phyloP scores from a whole-genome alignment of 2,329 filamentous ascomycete genomes.

The Emydomyces testavorans region DNA sequence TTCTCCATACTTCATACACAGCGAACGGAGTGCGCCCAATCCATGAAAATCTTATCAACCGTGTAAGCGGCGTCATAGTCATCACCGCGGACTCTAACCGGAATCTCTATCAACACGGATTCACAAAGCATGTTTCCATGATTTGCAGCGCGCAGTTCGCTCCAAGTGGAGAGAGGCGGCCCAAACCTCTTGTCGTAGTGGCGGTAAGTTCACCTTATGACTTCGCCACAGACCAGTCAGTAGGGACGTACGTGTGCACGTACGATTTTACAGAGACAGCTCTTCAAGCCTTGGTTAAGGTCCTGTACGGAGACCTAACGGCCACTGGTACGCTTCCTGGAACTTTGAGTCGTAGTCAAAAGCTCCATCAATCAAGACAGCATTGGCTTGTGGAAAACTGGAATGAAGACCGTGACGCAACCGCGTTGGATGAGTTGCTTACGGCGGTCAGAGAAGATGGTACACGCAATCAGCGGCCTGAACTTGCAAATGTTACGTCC shows the following conservation, averaged over 20 bases:
- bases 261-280: slow-evolving; percentile 95
- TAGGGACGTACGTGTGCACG: slow-evolving; percentile 87
- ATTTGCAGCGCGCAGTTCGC: slow-evolving; percentile 52
- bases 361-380: slow-evolving; percentile 76
- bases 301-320: slow-evolving; percentile 63
- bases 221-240: slow-evolving; percentile 82
- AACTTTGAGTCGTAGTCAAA: slow-evolving; percentile 75
- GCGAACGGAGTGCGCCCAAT: slow-evolving; percentile 84
- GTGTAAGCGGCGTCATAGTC: slow-evolving; percentile 77
- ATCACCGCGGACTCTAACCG: slow-evolving; percentile 88
- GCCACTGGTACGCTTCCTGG: slow-evolving; percentile 50
- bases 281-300: slow-evolving; percentile 69
- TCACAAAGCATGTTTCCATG: slow-evolving; percentile 92
- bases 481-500: slow-evolving; percentile 58
- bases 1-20: slow-evolving; percentile 90
- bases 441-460: slow-evolving; percentile 52
- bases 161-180: slow-evolving; percentile 30
- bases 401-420: slow-evolving; percentile 63
- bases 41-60: slow-evolving; percentile 82
- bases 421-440: slow-evolving; percentile 64
- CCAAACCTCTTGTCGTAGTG: slow-evolving; percentile 76
- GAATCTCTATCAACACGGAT: slow-evolving; percentile 86
- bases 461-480: slow-evolving; percentile 53
- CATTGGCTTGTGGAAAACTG: slow-evolving; percentile 92
- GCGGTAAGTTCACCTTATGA: slow-evolving; percentile 94